Evolutionary conservation across 345 rosid species (phyloP).

Genomic region (Eucalyptus coolabah): DNA sequence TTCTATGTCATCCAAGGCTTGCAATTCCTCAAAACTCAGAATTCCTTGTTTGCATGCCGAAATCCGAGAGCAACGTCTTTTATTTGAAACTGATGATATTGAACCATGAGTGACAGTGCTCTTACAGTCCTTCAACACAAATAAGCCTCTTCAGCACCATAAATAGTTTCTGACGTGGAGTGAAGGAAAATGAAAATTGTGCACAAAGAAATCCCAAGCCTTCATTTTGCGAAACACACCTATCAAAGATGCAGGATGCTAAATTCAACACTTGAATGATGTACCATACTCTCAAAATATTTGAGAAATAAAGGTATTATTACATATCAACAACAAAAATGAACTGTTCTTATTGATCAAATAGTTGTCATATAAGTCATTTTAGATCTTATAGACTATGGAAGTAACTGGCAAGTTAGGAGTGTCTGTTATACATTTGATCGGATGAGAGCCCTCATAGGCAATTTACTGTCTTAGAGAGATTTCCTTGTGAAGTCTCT

Average conservation of each 20-base stretch:
- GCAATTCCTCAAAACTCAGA: slow-evolving; percentile 57
- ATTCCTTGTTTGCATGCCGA: slow-evolving; percentile 12
- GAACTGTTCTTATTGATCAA: not conserved
- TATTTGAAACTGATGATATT: slow-evolving; percentile 20
- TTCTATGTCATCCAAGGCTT: slow-evolving; percentile 73
- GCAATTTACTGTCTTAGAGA: not conserved
- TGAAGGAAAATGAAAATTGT: not conserved
- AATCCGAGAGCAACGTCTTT: slow-evolving; percentile 2
- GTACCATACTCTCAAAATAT: not conserved
- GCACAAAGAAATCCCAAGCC: not conserved
- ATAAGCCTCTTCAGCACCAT: slow-evolving; percentile 3
- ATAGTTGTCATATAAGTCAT: not conserved
- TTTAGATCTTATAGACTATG: not conserved
- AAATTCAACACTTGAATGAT: not conserved
- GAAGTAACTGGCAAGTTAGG: not conserved
- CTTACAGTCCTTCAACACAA: slow-evolving; percentile 32
- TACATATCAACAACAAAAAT: not conserved
- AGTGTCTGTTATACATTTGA: not conserved
- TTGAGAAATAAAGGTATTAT: not conserved
- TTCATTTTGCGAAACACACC: not conserved
- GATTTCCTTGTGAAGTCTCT: not conserved
- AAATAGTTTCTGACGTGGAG: not conserved
- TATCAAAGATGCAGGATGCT: not conserved
- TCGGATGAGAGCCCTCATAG: not conserved
- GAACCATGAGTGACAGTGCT: slow-evolving; percentile 28